phyloP scores from a whole-genome alignment of 371 early-diverging fungal species.

The Actinomucor elegans region DNA sequence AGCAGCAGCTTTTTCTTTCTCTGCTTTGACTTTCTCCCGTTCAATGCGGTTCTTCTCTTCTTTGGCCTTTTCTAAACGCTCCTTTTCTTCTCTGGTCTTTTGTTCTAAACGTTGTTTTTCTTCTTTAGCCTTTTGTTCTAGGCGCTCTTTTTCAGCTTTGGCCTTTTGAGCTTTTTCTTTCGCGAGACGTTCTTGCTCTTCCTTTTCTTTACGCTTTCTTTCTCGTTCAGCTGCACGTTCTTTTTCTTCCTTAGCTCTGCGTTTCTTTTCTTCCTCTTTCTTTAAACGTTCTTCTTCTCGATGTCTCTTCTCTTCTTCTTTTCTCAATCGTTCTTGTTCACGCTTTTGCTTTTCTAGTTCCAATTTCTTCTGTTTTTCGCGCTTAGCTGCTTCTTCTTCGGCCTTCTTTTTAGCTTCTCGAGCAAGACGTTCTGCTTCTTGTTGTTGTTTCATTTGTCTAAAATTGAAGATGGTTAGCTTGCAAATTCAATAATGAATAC shows the following conservation, averaged over 20 bases:
- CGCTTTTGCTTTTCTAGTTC: constrained; percentile 56
- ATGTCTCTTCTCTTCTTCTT: constrained; percentile 36
- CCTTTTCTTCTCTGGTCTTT: constrained; percentile 36
- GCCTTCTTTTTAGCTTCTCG: constrained; percentile 44
- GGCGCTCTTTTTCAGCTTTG: constrained; percentile 45
- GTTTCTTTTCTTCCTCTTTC: constrained; percentile 26
- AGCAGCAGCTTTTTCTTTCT: constrained; percentile 20
- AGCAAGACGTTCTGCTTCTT: constrained; percentile 42
- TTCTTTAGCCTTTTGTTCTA: constrained; percentile 13
- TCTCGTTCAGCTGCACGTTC: constrained; percentile 17
- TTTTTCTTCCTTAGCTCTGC: constrained; percentile 22
- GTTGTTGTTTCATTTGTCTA: constrained; percentile 43
- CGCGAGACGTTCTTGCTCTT: constrained; percentile 15
- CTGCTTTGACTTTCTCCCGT: constrained; percentile 26
- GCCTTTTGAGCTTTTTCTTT: constrained; percentile 10
- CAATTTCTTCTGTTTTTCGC: constrained; percentile 35
- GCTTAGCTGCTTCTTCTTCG: constrained; percentile 37
- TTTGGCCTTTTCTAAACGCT: no score
- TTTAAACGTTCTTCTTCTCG: constrained; percentile 34
- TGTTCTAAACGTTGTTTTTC: constrained; percentile 8
- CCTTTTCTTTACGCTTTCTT: constrained; percentile 32
- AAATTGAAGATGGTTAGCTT: not conserved
- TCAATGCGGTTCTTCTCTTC: constrained; percentile 20
- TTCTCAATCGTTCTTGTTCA: constrained; percentile 36
- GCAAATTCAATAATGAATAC: not conserved